Evolutionary conservation across 2,329 filamentous ascomycete genomes (phyloP).

Genomic region (Xylariaceae sp.): DNA sequence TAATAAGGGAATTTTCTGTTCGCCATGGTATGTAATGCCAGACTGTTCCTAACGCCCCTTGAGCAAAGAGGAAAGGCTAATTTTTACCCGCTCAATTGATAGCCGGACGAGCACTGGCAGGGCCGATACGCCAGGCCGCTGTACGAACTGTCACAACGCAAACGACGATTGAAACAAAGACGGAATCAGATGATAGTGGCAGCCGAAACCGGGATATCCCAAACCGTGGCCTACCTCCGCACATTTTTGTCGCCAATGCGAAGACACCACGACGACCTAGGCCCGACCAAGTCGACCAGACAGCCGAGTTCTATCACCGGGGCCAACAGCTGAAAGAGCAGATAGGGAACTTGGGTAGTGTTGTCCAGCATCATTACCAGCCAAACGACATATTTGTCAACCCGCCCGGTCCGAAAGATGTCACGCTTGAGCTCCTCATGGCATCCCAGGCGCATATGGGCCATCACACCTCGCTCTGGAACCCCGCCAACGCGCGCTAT

Average conservation of each 20-base stretch:
- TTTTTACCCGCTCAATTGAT: constrained; percentile 26
- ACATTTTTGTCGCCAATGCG: constrained; percentile 26
- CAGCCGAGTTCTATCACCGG: constrained; percentile 35
- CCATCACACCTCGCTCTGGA: constrained; percentile 87
- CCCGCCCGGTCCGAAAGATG: constrained; percentile 70
- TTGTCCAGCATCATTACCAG: constrained; percentile 52
- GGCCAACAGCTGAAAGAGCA: constrained; percentile 39
- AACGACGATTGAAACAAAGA: constrained; percentile 22
- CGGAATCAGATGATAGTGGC: constrained; percentile 22
- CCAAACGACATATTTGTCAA: constrained; percentile 61
- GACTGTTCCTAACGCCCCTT: background rate
- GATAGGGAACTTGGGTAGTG: constrained; percentile 45
- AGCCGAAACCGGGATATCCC: constrained; percentile 18
- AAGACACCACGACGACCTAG: constrained; percentile 20
- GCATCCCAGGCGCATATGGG: constrained; percentile 84
- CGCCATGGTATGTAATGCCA: constrained; percentile 26
- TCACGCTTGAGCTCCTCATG: constrained; percentile 86
- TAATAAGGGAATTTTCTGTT: constrained; percentile 31
- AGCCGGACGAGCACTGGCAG: constrained; percentile 51
- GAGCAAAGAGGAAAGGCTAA: constrained; percentile 2
- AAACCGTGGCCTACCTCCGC: constrained; percentile 12
- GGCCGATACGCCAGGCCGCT: constrained; percentile 35
- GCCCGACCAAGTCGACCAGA: constrained; percentile 25
- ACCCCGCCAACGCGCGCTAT: constrained; percentile 87
- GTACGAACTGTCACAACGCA: constrained; percentile 38